Evolutionary conservation across 2,329 filamentous ascomycete species (phyloP).

Genomic region (Phialophora verrucosa): DNA sequence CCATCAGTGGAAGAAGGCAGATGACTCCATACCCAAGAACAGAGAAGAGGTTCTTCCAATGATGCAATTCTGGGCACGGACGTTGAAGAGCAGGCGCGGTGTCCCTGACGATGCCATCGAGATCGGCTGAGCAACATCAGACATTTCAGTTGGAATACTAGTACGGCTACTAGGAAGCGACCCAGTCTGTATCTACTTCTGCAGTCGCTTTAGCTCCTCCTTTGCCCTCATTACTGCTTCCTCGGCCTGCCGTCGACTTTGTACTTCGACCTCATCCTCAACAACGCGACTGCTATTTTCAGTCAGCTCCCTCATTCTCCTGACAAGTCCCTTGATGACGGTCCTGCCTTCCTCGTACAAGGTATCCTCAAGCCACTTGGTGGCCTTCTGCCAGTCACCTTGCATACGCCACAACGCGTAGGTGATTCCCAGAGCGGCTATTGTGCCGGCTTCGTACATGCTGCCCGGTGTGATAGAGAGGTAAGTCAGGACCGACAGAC

Average conservation of each 20-base stretch:
- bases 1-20: constrained; percentile 70
- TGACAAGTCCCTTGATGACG: constrained; percentile 61
- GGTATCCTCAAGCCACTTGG: constrained; percentile 58
- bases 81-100: constrained; percentile 51
- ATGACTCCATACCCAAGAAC: constrained; percentile 81
- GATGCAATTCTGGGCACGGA: constrained; percentile 72
- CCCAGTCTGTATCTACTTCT: constrained; percentile 15
- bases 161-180: not conserved
- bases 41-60: constrained; percentile 87
- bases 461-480: constrained; percentile 58
- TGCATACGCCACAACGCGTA: constrained; percentile 65
- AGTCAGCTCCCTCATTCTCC: constrained; percentile 55
- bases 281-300: constrained; percentile 50
- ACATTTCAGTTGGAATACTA: not conserved
- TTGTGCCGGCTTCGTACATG: constrained; percentile 63
- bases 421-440: constrained; percentile 64
- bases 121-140: constrained; percentile 37
- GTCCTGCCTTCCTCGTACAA: constrained; percentile 63
- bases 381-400: constrained; percentile 62
- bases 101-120: constrained; percentile 55
- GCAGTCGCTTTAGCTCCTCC: constrained; percentile 48
- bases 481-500: constrained; percentile 62
- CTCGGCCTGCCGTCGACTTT: constrained; percentile 48
- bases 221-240: constrained; percentile 55
- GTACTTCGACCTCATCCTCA: constrained; percentile 43